A percentile compares a stretch with the other conserved stretches of the same genome.
phyloP scores from a whole-genome alignment of 1,284 basidiomycete genomes.

The Limonomyces culmigenus region DNA sequence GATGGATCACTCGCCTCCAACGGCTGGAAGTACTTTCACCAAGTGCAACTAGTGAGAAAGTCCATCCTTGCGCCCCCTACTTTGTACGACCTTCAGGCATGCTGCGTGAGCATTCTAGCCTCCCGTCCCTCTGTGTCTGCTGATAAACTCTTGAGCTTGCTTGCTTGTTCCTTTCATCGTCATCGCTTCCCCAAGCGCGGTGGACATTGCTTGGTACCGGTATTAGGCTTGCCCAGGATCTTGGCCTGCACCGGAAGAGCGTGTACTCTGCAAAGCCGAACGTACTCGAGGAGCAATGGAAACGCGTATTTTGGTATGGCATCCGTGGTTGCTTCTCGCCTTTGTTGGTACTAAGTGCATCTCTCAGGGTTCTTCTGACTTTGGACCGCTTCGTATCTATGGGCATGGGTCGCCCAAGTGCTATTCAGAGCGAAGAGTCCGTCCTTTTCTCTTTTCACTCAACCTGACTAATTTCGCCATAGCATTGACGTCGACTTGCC shows the following conservation, averaged over 20 bases:
- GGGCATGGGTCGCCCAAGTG: conserved; percentile 27
- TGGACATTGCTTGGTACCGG: conserved; percentile 27
- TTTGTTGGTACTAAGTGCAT: background rate
- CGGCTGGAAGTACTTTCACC: conserved; percentile 29
- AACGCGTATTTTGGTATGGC: conserved; percentile 33
- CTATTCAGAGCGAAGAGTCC: conserved; percentile 39
- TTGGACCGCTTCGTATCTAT: conserved; percentile 21
- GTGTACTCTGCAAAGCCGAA: conserved; percentile 9
- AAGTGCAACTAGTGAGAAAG: conserved; percentile 19
- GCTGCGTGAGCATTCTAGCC: background rate
- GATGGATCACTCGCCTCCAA: conserved; percentile 17
- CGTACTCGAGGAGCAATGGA: conserved; percentile 28
- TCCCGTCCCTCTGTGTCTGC: background rate
- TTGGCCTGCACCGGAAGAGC: conserved; percentile 16
- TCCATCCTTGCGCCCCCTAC: conserved; percentile 12
- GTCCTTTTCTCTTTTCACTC: conserved; percentile 9
- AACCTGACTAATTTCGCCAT: conserved; percentile 1
- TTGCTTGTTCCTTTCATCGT: conserved; percentile 13
- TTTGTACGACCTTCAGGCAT: conserved; percentile 3
- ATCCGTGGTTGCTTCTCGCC: too few species aligned
- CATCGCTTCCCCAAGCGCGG: conserved; percentile 22
- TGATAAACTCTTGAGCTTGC: background rate
- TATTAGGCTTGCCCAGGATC: conserved; percentile 22
- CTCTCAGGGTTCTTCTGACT: conserved; percentile 11
- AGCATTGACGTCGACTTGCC: conserved; percentile 37